Base-by-base conservation (phyloP, 225 moss, liverwort and hornwort genomes). In the Takakia lepidozioides region DNA sequence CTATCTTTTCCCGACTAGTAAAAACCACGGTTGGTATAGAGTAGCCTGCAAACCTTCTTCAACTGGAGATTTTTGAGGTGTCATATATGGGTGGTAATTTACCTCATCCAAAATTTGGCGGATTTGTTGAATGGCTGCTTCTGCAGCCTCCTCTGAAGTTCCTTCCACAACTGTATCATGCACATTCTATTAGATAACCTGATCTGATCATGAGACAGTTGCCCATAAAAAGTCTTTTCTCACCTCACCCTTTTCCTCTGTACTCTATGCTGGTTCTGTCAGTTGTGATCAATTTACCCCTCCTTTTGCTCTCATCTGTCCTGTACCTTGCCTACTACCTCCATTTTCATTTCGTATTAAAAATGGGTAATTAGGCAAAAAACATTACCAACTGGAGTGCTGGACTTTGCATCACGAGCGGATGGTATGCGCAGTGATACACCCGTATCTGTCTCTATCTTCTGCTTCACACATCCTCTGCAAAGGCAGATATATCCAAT, bases 351-450 rank as follows among this genome's bases (percentile, higher is more conserved):
- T 22, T 26, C 3, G 23, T 8, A 18, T 19, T 4, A 11, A 55
- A 21, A 55, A 24, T 2, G 9, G 10, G 17, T 16, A 46, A 6
- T 20, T 2, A 17, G 20, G 19, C 44, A 41, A 8, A 37, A 34
- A 34, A 49, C 26, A 59, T 41, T 69, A 85, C 82, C 62, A 59
- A 85, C 71, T 60, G 39, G 52, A 53, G 79, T 76, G 26, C 70
- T 60, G 18, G 30, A 43, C 67, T 58, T 60, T 27, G 77, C 66
- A 26, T 75, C 66, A 25, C 44, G 11, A 40, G 30, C 30, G 9
- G 64, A 69, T 8, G 86, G 89, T 54, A 90, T 72, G 17, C 45
- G 50, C 20, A 95, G 60, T 27, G 61, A 70, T 38, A 74, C 89
- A 38, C 70, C 74, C 43, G 63, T 66, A 2, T 73, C 72, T 24